Evolutionary conservation across 2,329 filamentous ascomycete species (phyloP), one percentile per base, ranked within the genome.

Genomic region (Ramularia endophylla): DNA sequence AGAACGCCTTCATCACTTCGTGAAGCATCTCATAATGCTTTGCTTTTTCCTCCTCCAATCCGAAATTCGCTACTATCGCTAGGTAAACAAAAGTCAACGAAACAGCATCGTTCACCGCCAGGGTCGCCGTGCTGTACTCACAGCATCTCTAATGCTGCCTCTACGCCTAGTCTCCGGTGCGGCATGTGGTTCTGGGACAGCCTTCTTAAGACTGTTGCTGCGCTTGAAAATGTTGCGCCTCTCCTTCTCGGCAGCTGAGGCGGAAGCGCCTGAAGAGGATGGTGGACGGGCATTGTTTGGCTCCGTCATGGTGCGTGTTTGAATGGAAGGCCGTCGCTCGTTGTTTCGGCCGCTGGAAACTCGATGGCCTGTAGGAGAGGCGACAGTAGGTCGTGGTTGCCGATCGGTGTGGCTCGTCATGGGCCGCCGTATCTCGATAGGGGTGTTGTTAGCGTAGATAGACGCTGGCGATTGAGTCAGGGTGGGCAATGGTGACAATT

Each of bases 101-200:
- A n/a, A n/a, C n/a, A n/a, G 22, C 15, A 19, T 34, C 3, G n/a
- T 41, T 39, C 43, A 48, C 34, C 50, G 46, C 50, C 50, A 53
- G 31, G 50, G 50, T 37, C 47, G 43, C 29, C 48, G 36, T 15
- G 36, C 32, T 27, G 45, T 38, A 34, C 40, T 42, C 40, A 50
- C 45, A 40, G 40, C 47, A 33, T 53, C 47, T 41, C 50, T 53
- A 51, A 53, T 38, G 42, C 50, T 53, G 43, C 50, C 50, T 40
- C 47, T 43, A 15, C 50, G 50, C 40, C 39, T 36, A 25, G 12
- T 37, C 30, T 37, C 40, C 20, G 30, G 15, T 20, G 37, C 31
- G 25, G 27, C 27, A 22, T 19, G n/a, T 31, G 32, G 12, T 27
- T 19, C 29, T 22, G 35, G 17, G 9, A 40, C 34, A 15, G 36